These are phyloP conservation scores for Blastobotrys buckinghamii DNA, from an alignment of 1,139 yeast species.

Conservation along the genomic window DNA sequence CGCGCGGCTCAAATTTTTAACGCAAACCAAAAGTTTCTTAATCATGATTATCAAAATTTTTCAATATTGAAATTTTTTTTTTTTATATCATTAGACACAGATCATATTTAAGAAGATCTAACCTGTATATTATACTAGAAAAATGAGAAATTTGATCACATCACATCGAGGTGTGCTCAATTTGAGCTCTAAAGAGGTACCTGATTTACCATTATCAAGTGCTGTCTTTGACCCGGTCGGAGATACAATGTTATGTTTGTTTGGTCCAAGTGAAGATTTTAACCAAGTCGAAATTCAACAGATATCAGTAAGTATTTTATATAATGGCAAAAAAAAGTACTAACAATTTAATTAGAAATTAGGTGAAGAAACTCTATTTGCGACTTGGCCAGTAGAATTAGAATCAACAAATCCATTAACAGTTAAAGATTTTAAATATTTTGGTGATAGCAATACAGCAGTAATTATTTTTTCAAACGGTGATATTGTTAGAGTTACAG, in stretches of 20 bases:
- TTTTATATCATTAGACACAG: background rate
- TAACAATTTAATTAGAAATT: conserved; percentile 18
- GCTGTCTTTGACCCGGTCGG: conserved; percentile 71
- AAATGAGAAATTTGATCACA: conserved; percentile 29
- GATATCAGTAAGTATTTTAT: conserved; percentile 16
- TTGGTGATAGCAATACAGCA: conserved; percentile 26
- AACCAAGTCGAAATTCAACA: conserved; percentile 55
- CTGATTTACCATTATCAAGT: conserved; percentile 53
- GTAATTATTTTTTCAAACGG: conserved; percentile 33
- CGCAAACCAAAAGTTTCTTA: too few species aligned
- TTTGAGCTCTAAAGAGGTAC: conserved; percentile 33
- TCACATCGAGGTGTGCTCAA: conserved; percentile 26
- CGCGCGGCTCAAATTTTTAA: too few species aligned
- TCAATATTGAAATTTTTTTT: background rate
- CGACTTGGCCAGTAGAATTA: conserved; percentile 20
- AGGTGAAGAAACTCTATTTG: conserved; percentile 21
- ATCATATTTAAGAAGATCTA: background rate
- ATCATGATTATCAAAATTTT: background rate
- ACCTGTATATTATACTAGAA: too few species aligned
- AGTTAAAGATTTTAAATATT: conserved; percentile 22
- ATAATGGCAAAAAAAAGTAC: background rate
- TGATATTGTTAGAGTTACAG: conserved; percentile 56
- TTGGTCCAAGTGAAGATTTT: conserved; percentile 52
- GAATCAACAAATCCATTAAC: background rate
- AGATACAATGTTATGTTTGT: conserved; percentile 64